Conservation (phyloP, 306 rosid species). For the Acacia melanoxylon region DNA sequence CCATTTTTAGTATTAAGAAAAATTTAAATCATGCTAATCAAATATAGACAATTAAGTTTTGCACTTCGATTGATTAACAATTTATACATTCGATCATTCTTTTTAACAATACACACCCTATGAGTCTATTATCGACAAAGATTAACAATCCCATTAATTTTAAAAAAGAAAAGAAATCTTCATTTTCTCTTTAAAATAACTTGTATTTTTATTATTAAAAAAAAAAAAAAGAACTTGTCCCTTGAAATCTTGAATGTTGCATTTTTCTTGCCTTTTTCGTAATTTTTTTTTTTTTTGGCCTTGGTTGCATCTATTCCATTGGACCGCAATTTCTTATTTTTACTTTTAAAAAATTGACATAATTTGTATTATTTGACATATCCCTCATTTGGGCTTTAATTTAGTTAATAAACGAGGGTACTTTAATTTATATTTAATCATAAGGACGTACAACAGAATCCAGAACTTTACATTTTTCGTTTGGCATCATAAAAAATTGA, state of each 20-base stretch:
- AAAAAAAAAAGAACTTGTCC: not conserved
- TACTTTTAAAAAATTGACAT: not conserved
- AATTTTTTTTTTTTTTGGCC: not conserved
- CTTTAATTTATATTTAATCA: not conserved
- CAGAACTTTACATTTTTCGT: not conserved
- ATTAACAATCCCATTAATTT: not conserved
- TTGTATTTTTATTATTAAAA: no score
- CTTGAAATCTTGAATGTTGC: not conserved
- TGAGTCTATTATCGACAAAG: not conserved
- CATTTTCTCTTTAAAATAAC: no score
- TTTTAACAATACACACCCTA: not conserved
- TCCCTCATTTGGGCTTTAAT: not conserved
- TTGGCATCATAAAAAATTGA: not conserved
- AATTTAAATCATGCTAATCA: not conserved
- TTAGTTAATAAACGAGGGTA: not conserved
- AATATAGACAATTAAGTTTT: not conserved
- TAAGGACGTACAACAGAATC: not conserved
- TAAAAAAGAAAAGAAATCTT: no score
- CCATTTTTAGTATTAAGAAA: not conserved
- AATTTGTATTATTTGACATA: not conserved
- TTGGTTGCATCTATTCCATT: not conserved
- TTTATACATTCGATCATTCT: not conserved
- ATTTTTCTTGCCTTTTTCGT: not conserved
- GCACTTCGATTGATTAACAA: not conserved
- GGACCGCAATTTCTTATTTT: not conserved